Base-by-base conservation (phyloP, 1,139 yeast genomes). In the Spencermartinsiella ligniputridi region DNA sequence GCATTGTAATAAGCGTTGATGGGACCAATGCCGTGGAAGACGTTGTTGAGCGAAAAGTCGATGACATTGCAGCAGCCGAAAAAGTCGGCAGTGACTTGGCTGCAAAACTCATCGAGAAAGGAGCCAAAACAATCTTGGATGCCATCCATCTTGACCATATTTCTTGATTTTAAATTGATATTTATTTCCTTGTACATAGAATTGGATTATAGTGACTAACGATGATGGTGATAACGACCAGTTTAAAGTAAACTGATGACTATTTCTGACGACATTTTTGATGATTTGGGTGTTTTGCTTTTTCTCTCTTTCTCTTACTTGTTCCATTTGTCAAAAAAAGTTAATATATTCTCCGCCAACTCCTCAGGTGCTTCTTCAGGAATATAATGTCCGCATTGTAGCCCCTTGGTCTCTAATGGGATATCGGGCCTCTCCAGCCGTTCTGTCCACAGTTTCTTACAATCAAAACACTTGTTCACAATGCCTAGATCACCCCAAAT, bases 121-220 rank as follows among this genome's bases (percentile, higher is more conserved):
- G 98, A 36, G 98, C 96, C 15, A 86, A 83, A 62, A 71, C 68
- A 45, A 92, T 92, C 41, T 74, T 92, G 54, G 95, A 88, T 57
- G 80, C 72, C 52, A 87, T 92, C 52, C 86, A 88, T 59, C 80
- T 83, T 53, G 84, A 79, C 49, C 51, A 49, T 18, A 47, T 52
- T 8, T 25, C 40, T 25, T 37, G 22, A 22, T 24, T 39, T 35
- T 29, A 13, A 17, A 13, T 24, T 17, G 4, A 25, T 18, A 24
- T 37, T 13, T 22, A 18, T 39, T 37, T 40, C 19, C 40, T 33
- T 35, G 33, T 46, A 41, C 40, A 39, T 40, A 35, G 25, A 22
- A 22, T 40, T 37, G 15, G 17, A n/a, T 39, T 35, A 13, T 25
- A 21, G 24, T 37, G 24, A 44, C 21, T 4, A 11, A 22, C 25